Percentiles rank a stretch among this genome's conserved stretches.
These are phyloP conservation scores for Saccharomyces hybrid DNA, from an alignment of 1,139 yeast species.

Conservation along the genomic window DNA sequence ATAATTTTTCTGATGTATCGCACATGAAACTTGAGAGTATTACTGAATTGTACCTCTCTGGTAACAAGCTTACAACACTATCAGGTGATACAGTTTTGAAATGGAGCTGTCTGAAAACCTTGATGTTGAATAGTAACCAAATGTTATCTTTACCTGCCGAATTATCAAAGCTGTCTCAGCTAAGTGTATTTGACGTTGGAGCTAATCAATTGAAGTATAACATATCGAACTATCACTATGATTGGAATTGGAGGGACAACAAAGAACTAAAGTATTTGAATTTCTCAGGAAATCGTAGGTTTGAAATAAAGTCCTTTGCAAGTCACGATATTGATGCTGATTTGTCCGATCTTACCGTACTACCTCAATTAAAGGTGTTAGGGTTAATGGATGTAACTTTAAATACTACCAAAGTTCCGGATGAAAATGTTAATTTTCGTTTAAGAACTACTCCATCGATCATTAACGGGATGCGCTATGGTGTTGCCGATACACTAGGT, in stretches of 20 bases:
- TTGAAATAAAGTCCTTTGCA: constrained; percentile 59
- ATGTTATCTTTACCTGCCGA: constrained; percentile 87
- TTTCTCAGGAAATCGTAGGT: constrained; percentile 84
- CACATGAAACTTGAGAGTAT: constrained; percentile 50
- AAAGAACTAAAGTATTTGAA: constrained; percentile 68
- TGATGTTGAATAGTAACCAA: constrained; percentile 76
- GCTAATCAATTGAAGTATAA: constrained; percentile 86
- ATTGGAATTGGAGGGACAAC: constrained; percentile 96
- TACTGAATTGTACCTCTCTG: constrained; percentile 70
- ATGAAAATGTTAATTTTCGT: constrained; percentile 74
- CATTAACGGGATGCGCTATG: constrained; percentile 70
- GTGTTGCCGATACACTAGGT: constrained; percentile 86
- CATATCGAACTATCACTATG: constrained; percentile 89
- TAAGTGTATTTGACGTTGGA: constrained; percentile 80
- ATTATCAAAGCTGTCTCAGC: constrained; percentile 54
- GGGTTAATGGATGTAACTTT: constrained; percentile 95
- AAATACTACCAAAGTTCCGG: constrained; percentile 77
- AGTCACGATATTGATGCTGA: constrained; percentile 33
- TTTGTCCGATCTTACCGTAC: constrained; percentile 67
- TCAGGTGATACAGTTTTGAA: constrained; percentile 79
- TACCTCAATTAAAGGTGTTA: constrained; percentile 62
- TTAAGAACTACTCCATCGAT: constrained; percentile 90
- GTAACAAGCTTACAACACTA: constrained; percentile 68
- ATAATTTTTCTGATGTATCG: constrained; percentile 71
- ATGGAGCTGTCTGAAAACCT: constrained; percentile 48